A percentile compares a stretch with the other conserved stretches of the same genome.
Conservation (phyloP, 345 rosid species). For the Brassica carinata region DNA sequence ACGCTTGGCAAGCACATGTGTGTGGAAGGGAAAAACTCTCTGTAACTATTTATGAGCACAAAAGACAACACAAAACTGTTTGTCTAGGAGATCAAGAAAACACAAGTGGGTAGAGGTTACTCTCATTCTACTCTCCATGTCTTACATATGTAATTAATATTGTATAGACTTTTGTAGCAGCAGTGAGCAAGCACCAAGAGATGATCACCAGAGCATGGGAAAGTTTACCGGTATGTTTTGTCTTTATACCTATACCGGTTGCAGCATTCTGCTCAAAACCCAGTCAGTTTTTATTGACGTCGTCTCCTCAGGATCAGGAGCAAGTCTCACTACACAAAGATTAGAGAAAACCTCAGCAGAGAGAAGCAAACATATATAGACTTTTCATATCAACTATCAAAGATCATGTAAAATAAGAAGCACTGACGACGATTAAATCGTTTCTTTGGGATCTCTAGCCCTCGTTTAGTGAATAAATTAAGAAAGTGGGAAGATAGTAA, state of each 20-base stretch:
- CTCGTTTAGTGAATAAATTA: constrained; percentile 59
- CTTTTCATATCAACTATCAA: background rate
- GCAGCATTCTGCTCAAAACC: constrained; percentile 82
- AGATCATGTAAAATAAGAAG: constrained; percentile 13
- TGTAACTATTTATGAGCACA: constrained; percentile 16
- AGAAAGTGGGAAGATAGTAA: too few relatives aligned
- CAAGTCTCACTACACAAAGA: constrained; percentile 79
- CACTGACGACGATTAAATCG: constrained; percentile 82
- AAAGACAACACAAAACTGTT: constrained; percentile 21
- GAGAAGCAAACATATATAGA: background rate
- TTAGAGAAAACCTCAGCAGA: background rate
- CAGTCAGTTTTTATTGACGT: constrained; percentile 63
- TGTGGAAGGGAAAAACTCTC: constrained; percentile 36
- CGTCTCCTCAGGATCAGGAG: constrained; percentile 68
- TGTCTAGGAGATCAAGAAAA: constrained; percentile 35
- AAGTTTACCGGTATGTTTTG: constrained; percentile 67
- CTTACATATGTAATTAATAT: constrained; percentile 7
- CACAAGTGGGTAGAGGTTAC: constrained; percentile 25
- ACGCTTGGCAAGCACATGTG: constrained; percentile 41
- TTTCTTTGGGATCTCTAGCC: constrained; percentile 79
- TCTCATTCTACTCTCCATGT: constrained; percentile 34
- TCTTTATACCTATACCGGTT: too few relatives aligned
- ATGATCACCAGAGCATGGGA: background rate
- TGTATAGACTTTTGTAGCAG: background rate
- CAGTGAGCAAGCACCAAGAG: constrained; percentile 20